phyloP scores from a whole-genome alignment of 306 rosid species.

The Quercus berberidifolia region DNA sequence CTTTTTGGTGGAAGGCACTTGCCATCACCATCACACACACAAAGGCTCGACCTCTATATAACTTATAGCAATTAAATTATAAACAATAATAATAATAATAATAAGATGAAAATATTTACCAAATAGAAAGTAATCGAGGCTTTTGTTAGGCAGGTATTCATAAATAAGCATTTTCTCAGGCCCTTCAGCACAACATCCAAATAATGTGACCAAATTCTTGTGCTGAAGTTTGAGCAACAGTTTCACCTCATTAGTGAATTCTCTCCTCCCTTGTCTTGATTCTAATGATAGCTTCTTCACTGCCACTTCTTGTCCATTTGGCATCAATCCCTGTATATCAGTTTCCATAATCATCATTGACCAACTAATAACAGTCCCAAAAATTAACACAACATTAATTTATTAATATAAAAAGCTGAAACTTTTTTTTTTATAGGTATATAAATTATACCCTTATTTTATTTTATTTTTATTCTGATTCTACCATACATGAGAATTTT shows the following conservation, averaged over 20 bases:
- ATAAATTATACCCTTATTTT: too few relatives aligned
- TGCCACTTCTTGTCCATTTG: slow-evolving; percentile 85
- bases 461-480: too few relatives aligned
- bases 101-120: slow-evolving; percentile 30
- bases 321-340: slow-evolving; percentile 68
- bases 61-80: too few relatives aligned
- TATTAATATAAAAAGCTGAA: too few relatives aligned
- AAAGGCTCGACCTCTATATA: too few relatives aligned
- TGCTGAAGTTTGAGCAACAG: slow-evolving; percentile 78
- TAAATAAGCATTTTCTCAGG: slow-evolving; percentile 96
- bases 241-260: slow-evolving; percentile 81
- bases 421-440: too few relatives aligned
- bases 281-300: slow-evolving; percentile 73
- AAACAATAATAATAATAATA: too few relatives aligned
- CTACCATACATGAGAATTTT: too few relatives aligned
- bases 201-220: slow-evolving; percentile 63
- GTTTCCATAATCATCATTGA: background rate
- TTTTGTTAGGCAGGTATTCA: slow-evolving; percentile 79
- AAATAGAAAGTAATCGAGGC: slow-evolving; percentile 79
- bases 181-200: slow-evolving; percentile 89
- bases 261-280: slow-evolving; percentile 78
- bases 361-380: background rate
- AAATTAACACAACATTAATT: too few relatives aligned
- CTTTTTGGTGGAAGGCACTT: too few relatives aligned
- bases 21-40: too few relatives aligned